Evolutionary conservation across 352 stramenopile genomes (phyloP).

Genomic region (Elongisporangium senticosum): DNA sequence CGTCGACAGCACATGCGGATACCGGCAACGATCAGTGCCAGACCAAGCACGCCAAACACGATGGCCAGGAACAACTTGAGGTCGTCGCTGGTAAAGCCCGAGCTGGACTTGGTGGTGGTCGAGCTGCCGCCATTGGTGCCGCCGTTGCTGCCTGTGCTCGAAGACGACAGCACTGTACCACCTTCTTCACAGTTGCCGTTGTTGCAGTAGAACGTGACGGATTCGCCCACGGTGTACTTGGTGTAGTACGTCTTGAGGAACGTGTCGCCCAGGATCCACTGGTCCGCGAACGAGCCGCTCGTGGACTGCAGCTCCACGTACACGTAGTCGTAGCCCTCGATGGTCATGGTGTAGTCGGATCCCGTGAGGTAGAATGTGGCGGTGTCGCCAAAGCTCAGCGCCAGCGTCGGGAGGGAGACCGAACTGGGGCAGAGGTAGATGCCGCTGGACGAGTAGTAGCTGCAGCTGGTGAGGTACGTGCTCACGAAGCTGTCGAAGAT

Average conservation of each 20-base stretch:
- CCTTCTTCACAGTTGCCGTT: conserved; percentile 33
- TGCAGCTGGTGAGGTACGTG: conserved; percentile 42
- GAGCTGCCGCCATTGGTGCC: conserved; percentile 7
- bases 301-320: conserved; percentile 39
- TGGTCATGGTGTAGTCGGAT: conserved; percentile 43
- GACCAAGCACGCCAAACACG: conserved; percentile 27
- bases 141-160: conserved; percentile 10
- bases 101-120: conserved; percentile 10
- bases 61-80: conserved; percentile 31
- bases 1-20: conserved; percentile 22
- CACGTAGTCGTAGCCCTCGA: conserved; percentile 20
- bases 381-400: conserved; percentile 44
- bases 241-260: conserved; percentile 77
- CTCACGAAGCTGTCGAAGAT: conserved; percentile 34
- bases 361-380: conserved; percentile 56
- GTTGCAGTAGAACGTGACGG: conserved; percentile 63
- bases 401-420: conserved; percentile 39
- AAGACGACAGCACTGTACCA: conserved; percentile 1
- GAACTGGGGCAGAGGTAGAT: conserved; percentile 55
- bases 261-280: conserved; percentile 75
- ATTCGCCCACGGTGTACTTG: conserved; percentile 53
- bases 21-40: conserved; percentile 26
- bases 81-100: conserved; percentile 10
- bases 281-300: conserved; percentile 28
- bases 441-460: conserved; percentile 15